Percentiles rank a stretch among this genome's conserved stretches.
phyloP scores from a whole-genome alignment of 23 red algal species.

The Gracilaria vermiculophylla region DNA sequence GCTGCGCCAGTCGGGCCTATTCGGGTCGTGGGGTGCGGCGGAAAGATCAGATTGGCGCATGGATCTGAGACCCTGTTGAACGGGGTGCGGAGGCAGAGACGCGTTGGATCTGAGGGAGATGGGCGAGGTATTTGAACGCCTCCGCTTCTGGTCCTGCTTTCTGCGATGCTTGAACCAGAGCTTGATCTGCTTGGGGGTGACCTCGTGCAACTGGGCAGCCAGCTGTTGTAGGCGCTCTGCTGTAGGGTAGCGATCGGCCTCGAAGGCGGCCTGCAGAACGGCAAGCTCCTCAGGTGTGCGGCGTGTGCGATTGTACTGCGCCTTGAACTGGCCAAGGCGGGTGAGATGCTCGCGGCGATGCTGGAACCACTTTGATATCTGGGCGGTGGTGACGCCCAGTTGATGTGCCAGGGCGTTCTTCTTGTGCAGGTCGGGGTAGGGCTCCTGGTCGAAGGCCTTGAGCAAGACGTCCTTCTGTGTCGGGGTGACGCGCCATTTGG shows the following conservation, averaged over 20 bases:
- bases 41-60: not conserved
- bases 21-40: not conserved
- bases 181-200: conserved; percentile 72
- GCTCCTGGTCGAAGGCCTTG: conserved; percentile 48
- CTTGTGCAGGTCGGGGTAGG: conserved; percentile 47
- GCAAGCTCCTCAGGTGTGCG: conserved; percentile 63
- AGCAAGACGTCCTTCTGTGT: conserved; percentile 46
- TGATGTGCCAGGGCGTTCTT: conserved; percentile 56
- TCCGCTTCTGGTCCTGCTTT: conserved; percentile 64
- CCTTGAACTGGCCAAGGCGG: conserved; percentile 62
- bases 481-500: conserved; percentile 56
- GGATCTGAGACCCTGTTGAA: not conserved
- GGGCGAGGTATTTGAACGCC: not conserved
- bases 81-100: not conserved
- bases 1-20: conserved; percentile 13
- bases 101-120: not conserved
- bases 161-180: conserved; percentile 80
- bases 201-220: conserved; percentile 37
- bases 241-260: conserved; percentile 62
- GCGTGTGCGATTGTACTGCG: conserved; percentile 49
- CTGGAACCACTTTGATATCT: conserved; percentile 81
- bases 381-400: conserved; percentile 56
- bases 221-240: conserved; percentile 48
- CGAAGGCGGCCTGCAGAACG: conserved; percentile 56
- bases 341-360: conserved; percentile 64